Evolutionary conservation across 2,329 filamentous ascomycete species (phyloP).

Genomic region (Penicillium sp.): DNA sequence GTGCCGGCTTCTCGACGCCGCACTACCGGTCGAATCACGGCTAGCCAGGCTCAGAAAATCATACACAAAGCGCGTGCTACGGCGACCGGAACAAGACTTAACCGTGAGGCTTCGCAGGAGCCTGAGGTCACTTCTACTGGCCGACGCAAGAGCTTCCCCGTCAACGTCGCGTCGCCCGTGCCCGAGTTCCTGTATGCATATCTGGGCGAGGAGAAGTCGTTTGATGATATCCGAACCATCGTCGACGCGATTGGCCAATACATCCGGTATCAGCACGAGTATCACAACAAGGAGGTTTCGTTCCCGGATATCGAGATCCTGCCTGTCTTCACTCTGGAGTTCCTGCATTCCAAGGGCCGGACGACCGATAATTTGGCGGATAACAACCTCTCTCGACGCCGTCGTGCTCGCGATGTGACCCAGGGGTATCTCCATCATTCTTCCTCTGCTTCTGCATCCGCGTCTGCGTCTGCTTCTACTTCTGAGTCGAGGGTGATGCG

Average conservation of each 20-base stretch:
- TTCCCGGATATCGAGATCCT: constrained; percentile 42
- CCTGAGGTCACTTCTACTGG: constrained; percentile 3
- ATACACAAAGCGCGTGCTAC: constrained; percentile 1
- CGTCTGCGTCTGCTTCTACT: not conserved
- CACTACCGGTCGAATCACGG: not conserved
- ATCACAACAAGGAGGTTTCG: constrained; percentile 14
- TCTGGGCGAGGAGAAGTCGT: constrained; percentile 3
- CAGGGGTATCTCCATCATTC: not conserved
- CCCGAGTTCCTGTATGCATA: constrained; percentile 28
- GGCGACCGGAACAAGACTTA: no score
- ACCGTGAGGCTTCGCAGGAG: not conserved
- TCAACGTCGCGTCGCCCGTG: constrained; percentile 28
- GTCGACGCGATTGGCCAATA: constrained; percentile 22
- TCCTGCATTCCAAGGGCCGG: constrained; percentile 15
- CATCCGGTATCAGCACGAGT: constrained; percentile 16
- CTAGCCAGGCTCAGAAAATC: not conserved
- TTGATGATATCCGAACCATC: constrained; percentile 20
- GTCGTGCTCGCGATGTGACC: constrained; percentile 1
- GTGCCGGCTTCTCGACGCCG: constrained; percentile 4
- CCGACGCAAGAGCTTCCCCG: constrained; percentile 17
- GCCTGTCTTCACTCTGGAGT: constrained; percentile 24
- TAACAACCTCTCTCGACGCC: constrained; percentile 4
- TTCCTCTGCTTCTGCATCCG: not conserved
- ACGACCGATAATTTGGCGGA: not conserved
- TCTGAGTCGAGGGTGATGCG: not conserved